A percentile compares a stretch with the other conserved stretches of the same genome.
Conservation (phyloP, 2,329 filamentous ascomycete genomes). For the Aspergillus fischeri region DNA sequence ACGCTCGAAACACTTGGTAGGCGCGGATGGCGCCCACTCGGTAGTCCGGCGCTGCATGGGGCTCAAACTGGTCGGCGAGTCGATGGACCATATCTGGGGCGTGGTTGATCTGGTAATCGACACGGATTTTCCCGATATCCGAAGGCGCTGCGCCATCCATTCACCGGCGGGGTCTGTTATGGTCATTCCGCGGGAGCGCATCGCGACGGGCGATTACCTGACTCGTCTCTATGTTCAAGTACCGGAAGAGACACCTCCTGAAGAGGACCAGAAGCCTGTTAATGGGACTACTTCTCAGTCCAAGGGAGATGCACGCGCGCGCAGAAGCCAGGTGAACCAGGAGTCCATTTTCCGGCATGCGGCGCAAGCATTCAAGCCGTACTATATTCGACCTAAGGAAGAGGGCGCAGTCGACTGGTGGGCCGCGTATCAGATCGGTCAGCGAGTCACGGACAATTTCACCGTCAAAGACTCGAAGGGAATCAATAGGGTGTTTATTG, state of each 20-base stretch:
- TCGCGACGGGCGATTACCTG: constrained; percentile 59
- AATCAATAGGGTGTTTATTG: constrained; percentile 67
- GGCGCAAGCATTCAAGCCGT: constrained; percentile 62
- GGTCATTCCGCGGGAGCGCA: constrained; percentile 69
- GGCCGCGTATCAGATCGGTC: constrained; percentile 72
- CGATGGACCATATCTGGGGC: constrained; percentile 68
- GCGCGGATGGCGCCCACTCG: constrained; percentile 67
- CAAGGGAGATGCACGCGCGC: constrained; percentile 58
- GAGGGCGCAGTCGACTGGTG: constrained; percentile 66
- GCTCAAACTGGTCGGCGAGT: constrained; percentile 59
- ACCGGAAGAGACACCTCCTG: constrained; percentile 27
- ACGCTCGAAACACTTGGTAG: constrained; percentile 66
- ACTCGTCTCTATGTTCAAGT: constrained; percentile 61
- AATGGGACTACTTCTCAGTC: constrained; percentile 51
- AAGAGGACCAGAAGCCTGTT: constrained; percentile 15
- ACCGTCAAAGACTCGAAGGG: constrained; percentile 62
- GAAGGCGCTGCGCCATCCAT: constrained; percentile 75
- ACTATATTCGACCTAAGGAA: constrained; percentile 57
- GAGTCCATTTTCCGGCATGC: constrained; percentile 62
- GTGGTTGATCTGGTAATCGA: constrained; percentile 70
- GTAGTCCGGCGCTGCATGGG: constrained; percentile 56
- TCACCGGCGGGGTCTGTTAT: constrained; percentile 71
- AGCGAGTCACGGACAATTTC: constrained; percentile 51
- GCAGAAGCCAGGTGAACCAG: constrained; percentile 59
- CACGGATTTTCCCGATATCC: constrained; percentile 74